Conservation (phyloP, 202 grass and related monocot species). For the Saccharum hybrid region DNA sequence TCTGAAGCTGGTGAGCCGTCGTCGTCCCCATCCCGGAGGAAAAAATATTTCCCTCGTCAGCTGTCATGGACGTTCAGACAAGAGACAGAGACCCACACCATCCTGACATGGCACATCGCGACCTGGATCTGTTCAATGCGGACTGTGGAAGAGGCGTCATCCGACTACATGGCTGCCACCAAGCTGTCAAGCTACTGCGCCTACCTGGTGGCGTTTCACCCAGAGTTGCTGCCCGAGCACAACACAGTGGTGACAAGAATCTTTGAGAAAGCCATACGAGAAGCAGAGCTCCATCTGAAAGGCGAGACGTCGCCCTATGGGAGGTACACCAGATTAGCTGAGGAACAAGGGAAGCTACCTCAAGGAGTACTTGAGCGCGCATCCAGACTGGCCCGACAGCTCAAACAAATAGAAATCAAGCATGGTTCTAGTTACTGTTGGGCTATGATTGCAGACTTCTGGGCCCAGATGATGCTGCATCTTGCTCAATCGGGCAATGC, state of each 20-base stretch:
- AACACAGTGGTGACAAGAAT: not conserved
- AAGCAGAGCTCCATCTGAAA: not conserved
- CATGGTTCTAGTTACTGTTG: not conserved
- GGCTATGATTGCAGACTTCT: constrained; percentile 18
- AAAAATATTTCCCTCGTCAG: not conserved
- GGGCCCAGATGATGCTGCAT: constrained; percentile 12
- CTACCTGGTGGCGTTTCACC: not conserved
- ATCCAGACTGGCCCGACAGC: not conserved
- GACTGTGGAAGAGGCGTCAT: not conserved
- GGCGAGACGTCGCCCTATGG: not conserved
- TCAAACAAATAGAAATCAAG: not conserved
- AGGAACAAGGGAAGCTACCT: not conserved
- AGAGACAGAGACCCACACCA: not conserved
- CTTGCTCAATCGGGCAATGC: constrained; percentile 10
- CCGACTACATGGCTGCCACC: not conserved
- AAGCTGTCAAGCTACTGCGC: not conserved
- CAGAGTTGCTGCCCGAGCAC: not conserved
- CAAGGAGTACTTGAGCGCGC: not conserved
- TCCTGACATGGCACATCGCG: not conserved
- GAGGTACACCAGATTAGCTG: not conserved
- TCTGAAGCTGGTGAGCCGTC: too few species aligned
- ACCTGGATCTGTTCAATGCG: not conserved
- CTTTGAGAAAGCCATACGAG: not conserved
- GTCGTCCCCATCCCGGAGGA: too few species aligned
- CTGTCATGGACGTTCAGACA: not conserved